These are phyloP conservation scores for Cladochytrium replicatum DNA, from an alignment of 192 early-diverging fungal species.

Conservation along the genomic window DNA sequence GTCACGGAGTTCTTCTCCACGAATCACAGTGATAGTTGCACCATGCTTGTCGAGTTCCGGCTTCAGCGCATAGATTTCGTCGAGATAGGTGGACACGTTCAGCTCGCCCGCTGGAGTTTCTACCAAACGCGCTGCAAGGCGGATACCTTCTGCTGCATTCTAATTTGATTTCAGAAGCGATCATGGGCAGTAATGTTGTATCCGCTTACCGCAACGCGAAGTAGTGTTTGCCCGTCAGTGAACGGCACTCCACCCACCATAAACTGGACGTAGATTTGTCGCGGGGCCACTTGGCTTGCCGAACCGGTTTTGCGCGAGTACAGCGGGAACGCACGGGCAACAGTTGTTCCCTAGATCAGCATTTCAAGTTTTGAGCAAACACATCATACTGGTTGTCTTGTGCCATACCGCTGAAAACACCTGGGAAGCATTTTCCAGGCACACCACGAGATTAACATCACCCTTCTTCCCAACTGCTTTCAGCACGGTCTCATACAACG, in stretches of 20 bases:
- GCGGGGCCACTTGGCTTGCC: slow-evolving; percentile 1
- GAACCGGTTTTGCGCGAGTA: slow-evolving; percentile 17
- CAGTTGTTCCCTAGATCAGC: slow-evolving; percentile 6
- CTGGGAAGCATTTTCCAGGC: slow-evolving; percentile 2
- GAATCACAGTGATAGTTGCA: slow-evolving; percentile 31
- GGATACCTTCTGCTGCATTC: slow-evolving; percentile 12
- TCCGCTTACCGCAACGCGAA: neutral
- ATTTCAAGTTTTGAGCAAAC: neutral
- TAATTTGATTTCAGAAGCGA: slow-evolving; percentile 1
- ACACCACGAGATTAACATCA: slow-evolving; percentile 3
- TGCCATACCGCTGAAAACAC: slow-evolving; percentile 9
- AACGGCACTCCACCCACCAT: slow-evolving; percentile 1
- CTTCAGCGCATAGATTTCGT: slow-evolving; percentile 21
- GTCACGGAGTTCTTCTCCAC: slow-evolving; percentile 33
- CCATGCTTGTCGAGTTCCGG: slow-evolving; percentile 10
- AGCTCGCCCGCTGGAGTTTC: slow-evolving; percentile 39
- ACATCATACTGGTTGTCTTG: neutral
- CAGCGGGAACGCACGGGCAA: slow-evolving; percentile 26
- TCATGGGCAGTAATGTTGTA: no score
- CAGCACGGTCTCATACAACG: slow-evolving; percentile 19
- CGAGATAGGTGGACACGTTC: slow-evolving; percentile 29
- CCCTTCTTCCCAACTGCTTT: slow-evolving; percentile 9
- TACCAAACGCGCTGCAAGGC: slow-evolving; percentile 24
- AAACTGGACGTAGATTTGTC: slow-evolving; percentile 11
- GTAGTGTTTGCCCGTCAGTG: neutral